Conservation (phyloP, 768 basidiomycete species). For the Tylopilus sp. region DNA sequence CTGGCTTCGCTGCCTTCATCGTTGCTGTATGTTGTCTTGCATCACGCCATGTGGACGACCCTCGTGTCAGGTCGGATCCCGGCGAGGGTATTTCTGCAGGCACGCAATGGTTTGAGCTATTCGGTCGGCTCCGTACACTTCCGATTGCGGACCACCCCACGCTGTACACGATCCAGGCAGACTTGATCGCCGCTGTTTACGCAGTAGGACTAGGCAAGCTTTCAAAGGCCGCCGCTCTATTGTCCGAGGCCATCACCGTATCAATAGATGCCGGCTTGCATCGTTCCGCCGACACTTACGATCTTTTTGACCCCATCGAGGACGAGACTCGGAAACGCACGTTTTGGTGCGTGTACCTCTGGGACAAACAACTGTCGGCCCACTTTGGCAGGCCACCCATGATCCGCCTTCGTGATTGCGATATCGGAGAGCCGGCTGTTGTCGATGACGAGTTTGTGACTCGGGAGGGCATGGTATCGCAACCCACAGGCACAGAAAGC, state of each 20-base stretch:
- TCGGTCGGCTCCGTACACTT: conserved; percentile 81
- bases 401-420: conserved; percentile 84
- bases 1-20: conserved; percentile 91
- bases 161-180: conserved; percentile 87
- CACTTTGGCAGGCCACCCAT: conserved; percentile 89
- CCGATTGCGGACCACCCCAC: conserved; percentile 88
- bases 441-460: conserved; percentile 91
- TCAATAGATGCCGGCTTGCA: conserved; percentile 88
- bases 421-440: conserved; percentile 81
- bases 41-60: conserved; percentile 90
- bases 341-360: conserved; percentile 94
- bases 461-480: conserved; percentile 59
- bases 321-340: conserved; percentile 91
- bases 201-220: conserved; percentile 88
- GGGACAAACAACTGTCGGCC: conserved; percentile 91
- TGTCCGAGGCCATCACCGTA: conserved; percentile 84
- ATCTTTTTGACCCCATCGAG: conserved; percentile 86
- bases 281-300: conserved; percentile 80
- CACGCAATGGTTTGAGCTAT: conserved; percentile 88
- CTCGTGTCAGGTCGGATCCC: conserved; percentile 79
- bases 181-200: conserved; percentile 89
- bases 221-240: conserved; percentile 79
- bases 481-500: conserved; percentile 69
- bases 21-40: conserved; percentile 91
- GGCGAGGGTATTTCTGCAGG: conserved; percentile 85